A percentile compares a stretch with the other conserved stretches of the same genome.
phyloP scores from a whole-genome alignment of 352 stramenopile genomes.

The Thraustotheca clavata region DNA sequence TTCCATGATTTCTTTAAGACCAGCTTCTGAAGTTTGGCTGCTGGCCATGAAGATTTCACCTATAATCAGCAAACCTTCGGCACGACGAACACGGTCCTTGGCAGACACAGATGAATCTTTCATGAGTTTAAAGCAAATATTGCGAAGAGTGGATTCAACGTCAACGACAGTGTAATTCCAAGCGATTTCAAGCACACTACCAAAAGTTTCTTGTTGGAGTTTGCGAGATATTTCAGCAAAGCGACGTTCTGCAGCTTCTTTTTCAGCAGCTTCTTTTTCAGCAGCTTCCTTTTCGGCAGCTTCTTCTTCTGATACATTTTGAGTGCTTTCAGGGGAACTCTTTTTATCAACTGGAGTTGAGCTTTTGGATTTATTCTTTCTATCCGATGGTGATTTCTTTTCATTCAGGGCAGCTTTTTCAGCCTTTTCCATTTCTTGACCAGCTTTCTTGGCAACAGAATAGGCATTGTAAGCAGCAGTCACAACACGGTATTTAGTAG shows the following conservation, averaged over 20 bases:
- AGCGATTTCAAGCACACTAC: conserved; percentile 38
- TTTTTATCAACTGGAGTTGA: conserved; percentile 20
- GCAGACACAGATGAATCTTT: conserved; percentile 47
- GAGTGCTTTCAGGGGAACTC: conserved; percentile 27
- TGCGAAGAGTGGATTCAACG: conserved; percentile 43
- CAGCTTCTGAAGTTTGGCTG: conserved; percentile 20
- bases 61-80: conserved; percentile 36
- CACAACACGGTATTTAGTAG: conserved; percentile 23
- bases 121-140: conserved; percentile 47
- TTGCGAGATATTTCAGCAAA: conserved; percentile 28
- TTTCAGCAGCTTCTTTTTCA: conserved; percentile 32
- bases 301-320: conserved; percentile 22
- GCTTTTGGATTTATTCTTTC: background rate
- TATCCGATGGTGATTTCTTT: conserved; percentile 11
- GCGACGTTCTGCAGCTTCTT: conserved; percentile 30
- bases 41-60: conserved; percentile 39
- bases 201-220: conserved; percentile 34
- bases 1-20: conserved; percentile 22
- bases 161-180: conserved; percentile 54
- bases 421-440: conserved; percentile 24
- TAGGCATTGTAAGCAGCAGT: conserved; percentile 15
- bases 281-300: conserved; percentile 32
- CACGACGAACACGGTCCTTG: conserved; percentile 34
- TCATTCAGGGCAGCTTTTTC: conserved; percentile 12
- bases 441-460: conserved; percentile 15